Evolutionary conservation across 179 eudicot genomes (phyloP).

Genomic region (Carnegiea gigantea): DNA sequence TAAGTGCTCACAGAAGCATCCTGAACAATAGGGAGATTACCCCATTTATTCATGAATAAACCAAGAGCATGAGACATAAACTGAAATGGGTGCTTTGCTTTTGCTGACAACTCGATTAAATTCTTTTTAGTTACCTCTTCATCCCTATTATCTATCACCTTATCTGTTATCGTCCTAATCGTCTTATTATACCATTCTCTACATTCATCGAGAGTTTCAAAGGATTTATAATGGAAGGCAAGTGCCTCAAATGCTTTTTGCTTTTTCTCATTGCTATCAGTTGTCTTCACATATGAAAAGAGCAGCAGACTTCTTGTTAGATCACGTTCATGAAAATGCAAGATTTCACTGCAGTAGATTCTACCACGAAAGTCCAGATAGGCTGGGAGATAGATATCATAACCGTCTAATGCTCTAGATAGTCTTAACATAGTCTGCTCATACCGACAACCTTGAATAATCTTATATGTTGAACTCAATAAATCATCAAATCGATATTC

Average conservation of each 20-base stretch:
- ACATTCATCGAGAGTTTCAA: too few relatives aligned
- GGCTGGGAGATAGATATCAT: background rate
- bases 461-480: background rate
- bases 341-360: constrained; percentile 2
- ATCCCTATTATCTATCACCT: too few relatives aligned
- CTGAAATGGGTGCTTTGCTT: background rate
- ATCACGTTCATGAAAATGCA: constrained; percentile 15
- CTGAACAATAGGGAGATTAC: background rate
- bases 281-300: background rate
- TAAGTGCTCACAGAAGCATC: constrained; percentile 8
- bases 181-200: background rate
- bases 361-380: constrained; percentile 17
- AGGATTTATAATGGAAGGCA: background rate
- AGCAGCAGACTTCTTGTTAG: background rate
- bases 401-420: constrained; percentile 5
- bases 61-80: background rate
- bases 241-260: background rate
- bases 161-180: background rate
- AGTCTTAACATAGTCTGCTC: background rate
- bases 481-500: background rate
- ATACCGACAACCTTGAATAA: background rate
- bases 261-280: background rate
- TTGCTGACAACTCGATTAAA: too few relatives aligned
- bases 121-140: background rate
- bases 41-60: background rate